Conservation (phyloP, 78 protist species). For the Dictyostelium brefeldianum region DNA sequence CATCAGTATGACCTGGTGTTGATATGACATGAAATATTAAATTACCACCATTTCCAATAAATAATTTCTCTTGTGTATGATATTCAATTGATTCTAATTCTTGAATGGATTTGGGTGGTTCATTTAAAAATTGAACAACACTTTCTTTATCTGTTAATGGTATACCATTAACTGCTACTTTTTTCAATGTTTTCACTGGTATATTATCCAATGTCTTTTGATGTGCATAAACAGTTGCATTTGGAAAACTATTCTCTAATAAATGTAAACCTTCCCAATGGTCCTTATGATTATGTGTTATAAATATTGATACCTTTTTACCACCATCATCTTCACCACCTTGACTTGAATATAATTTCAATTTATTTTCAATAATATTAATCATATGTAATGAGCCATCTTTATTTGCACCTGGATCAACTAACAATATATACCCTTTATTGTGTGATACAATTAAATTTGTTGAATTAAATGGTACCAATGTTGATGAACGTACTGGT, state of each 20-base stretch:
- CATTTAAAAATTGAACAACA: neutral
- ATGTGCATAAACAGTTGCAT: slow-evolving; percentile 34
- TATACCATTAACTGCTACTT: slow-evolving; percentile 5
- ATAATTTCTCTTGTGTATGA: neutral
- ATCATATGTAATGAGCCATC: slow-evolving; percentile 29
- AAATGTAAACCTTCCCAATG: slow-evolving; percentile 57
- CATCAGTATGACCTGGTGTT: slow-evolving; percentile 72
- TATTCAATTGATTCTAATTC: neutral
- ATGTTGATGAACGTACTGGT: slow-evolving; percentile 46
- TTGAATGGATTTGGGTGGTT: neutral
- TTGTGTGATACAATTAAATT: slow-evolving; percentile 26
- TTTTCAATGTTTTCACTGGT: neutral
- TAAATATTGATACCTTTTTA: slow-evolving; percentile 13
- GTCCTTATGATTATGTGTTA: slow-evolving; percentile 63
- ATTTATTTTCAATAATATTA: slow-evolving; percentile 26
- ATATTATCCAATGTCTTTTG: slow-evolving; percentile 12
- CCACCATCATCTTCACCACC: neutral
- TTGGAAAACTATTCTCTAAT: slow-evolving; percentile 13
- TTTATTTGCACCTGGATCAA: slow-evolving; percentile 67
- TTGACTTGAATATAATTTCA: neutral
- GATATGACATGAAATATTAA: slow-evolving; percentile 26
- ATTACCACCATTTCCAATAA: slow-evolving; percentile 42
- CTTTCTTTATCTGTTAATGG: neutral
- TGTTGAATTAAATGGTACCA: slow-evolving; percentile 30
- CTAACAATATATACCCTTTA: neutral